A percentile compares a stretch with the other conserved stretches of the same genome.
Conservation (phyloP, 208 protist genomes). For the Leptomonas seymouri region DNA sequence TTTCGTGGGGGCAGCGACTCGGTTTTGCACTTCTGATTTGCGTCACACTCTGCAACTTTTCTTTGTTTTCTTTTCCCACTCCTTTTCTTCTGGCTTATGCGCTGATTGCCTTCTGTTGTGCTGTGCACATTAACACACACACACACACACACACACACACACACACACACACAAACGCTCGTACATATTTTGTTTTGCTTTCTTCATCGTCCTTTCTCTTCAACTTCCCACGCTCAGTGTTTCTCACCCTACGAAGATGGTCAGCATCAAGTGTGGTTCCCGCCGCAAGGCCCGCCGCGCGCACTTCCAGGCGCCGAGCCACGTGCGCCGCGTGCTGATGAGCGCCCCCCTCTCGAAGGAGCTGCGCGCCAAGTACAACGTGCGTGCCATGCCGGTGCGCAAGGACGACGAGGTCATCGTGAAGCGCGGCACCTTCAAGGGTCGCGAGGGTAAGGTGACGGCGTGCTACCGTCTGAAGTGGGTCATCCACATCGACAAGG, state of each 20-base stretch:
- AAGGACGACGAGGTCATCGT: constrained; percentile 99
- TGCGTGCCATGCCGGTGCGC: constrained; percentile 98
- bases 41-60: too few relatives aligned
- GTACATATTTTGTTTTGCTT: neutral
- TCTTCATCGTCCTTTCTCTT: neutral
- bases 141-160: too few relatives aligned
- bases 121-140: too few relatives aligned
- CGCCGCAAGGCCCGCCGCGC: constrained; percentile 98
- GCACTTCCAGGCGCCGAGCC: constrained; percentile 98
- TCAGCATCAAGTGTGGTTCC: constrained; percentile 88
- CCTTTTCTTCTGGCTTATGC: neutral
- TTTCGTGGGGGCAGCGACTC: too few relatives aligned
- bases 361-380: constrained; percentile 98
- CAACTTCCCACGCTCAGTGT: constrained; percentile 6
- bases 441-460: constrained; percentile 96
- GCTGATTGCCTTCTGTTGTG: neutral
- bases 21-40: too few relatives aligned
- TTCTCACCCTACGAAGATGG: constrained; percentile 54
- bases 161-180: neutral
- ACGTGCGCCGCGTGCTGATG: constrained; percentile 98
- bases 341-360: constrained; percentile 98
- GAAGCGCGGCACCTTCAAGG: constrained; percentile 97
- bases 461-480: constrained; percentile 98
- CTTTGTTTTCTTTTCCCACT: neutral
- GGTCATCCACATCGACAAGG: constrained; percentile 99